Evolutionary conservation across 176 grass and related monocot genomes (phyloP).

Genomic region (Tillandsia leiboldiana): DNA sequence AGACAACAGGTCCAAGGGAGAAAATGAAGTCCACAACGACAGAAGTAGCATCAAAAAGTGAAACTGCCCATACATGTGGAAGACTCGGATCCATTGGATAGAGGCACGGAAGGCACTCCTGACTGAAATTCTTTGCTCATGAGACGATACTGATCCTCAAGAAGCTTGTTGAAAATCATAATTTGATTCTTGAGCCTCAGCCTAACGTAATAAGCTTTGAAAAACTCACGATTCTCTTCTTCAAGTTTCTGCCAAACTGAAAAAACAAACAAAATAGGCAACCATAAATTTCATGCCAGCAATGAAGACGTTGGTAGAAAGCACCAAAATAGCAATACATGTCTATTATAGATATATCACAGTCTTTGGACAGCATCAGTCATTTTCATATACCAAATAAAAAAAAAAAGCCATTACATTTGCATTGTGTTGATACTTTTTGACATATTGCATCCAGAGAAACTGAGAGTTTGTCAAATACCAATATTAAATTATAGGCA

Average conservation of each 20-base stretch:
- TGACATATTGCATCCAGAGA: not conserved
- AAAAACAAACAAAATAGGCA: constrained; percentile 6
- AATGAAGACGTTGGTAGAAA: not conserved
- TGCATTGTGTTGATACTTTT: not conserved
- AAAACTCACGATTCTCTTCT: constrained; percentile 95
- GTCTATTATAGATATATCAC: not conserved
- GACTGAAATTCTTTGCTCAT: constrained; percentile 71
- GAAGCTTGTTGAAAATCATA: constrained; percentile 63
- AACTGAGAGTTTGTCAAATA: not conserved
- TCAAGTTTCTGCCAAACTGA: constrained; percentile 99
- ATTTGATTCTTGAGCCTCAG: constrained; percentile 98
- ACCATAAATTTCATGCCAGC: too few relatives aligned
- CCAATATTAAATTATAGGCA: not conserved
- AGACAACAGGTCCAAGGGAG: not conserved
- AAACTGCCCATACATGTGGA: constrained; percentile 41
- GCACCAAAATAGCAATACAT: not conserved
- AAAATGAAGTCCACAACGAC: not conserved
- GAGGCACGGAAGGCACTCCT: constrained; percentile 37
- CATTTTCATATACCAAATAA: not conserved
- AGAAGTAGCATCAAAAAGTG: constrained; percentile 1
- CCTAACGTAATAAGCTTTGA: constrained; percentile 93
- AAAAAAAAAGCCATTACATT: not conserved
- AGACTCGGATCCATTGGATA: constrained; percentile 64
- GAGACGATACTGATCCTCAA: constrained; percentile 56
- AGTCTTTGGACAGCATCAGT: not conserved